Evolutionary conservation across 2,329 filamentous ascomycete species (phyloP), one percentile per base, ranked within the genome.

Genomic region (Aureobasidium pullulans): DNA sequence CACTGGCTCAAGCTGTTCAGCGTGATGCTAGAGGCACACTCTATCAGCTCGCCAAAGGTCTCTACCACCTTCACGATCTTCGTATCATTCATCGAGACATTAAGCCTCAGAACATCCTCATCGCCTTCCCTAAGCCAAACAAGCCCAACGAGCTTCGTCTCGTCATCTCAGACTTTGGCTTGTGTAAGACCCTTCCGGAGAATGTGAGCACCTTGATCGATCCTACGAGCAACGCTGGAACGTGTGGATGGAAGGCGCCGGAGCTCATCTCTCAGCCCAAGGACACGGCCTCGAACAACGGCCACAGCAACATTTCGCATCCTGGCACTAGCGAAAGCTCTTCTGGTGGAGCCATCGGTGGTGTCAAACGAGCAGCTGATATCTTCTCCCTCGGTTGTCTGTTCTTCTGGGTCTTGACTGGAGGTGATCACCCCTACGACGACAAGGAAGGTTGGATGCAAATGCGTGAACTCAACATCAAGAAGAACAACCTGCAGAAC

Each of bases 391-490:
- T 99, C 37, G 94, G 94, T 1, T 87, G 96, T 57, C 91, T 99
- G n/a, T 99, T 96, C 78, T 97, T 92, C 76, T 99, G 96, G 71
- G 92, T 97, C n/a, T 80, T 99, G 61, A 96, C 93, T 1, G 89
- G 91, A 63, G 94, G 94, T 15, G 84, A 82, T 1, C 94, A 99
- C 72, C 94, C 94, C 0, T 99, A 95, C 68, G 93, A 96, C 70
- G 92, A 91, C 63, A 92, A 94, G 59, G 91, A 94, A 69, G 86
- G 90, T 52, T 97, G 94, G 78, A 95, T 96, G 84, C 85, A 76
- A 59, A 73, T 80, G 37, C 76, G 94, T 56, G 94, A 99, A 74
- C 89, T 95, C 67, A 97, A 99, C 73, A 97, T 99, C 67, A 91
- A 96, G 67, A 95, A 96, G 71, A 89, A 90, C 64, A 86, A 87